phyloP scores from a whole-genome alignment of 2,329 filamentous ascomycete species.

The Fusarium ambrosium region DNA sequence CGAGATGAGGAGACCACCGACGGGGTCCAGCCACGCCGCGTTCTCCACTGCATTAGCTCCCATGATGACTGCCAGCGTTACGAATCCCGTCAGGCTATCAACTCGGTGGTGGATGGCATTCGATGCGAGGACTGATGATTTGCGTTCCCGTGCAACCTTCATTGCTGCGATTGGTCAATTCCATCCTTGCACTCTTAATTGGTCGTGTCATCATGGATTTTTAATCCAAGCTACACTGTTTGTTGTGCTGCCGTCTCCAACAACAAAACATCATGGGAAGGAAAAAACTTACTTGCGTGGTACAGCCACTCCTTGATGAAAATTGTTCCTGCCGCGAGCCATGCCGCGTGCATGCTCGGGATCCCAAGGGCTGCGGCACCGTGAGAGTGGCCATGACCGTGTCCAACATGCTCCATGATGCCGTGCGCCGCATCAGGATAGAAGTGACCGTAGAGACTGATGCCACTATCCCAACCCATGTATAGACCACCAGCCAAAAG shows the following conservation, averaged over 20 bases:
- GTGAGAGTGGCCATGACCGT: conserved; percentile 77
- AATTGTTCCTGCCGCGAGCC: conserved; percentile 92
- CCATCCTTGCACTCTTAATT: conserved; percentile 1
- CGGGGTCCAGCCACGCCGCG: conserved; percentile 93
- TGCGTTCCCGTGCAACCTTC: conserved; percentile 94
- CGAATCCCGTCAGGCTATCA: conserved; percentile 94
- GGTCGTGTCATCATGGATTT: background rate
- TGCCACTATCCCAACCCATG: conserved; percentile 85
- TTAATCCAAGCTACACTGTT: background rate
- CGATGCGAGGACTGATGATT: conserved; percentile 94
- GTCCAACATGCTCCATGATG: conserved; percentile 70
- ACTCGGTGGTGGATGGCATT: conserved; percentile 97
- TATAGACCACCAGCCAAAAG: conserved; percentile 89
- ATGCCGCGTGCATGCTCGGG: conserved; percentile 93
- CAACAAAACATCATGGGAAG: background rate
- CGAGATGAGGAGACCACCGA: conserved; percentile 93
- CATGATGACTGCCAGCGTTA: conserved; percentile 89
- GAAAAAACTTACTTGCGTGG: conserved; percentile 84
- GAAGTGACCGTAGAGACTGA: conserved; percentile 78
- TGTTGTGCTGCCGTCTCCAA: background rate
- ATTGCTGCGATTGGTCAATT: conserved; percentile 73
- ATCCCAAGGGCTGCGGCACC: conserved; percentile 59
- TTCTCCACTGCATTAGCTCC: conserved; percentile 89
- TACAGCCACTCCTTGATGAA: conserved; percentile 97
- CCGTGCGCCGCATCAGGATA: conserved; percentile 78